Evolutionary conservation across 2,329 filamentous ascomycete species (phyloP).

Genomic region (Hymenoscyphus scutula): DNA sequence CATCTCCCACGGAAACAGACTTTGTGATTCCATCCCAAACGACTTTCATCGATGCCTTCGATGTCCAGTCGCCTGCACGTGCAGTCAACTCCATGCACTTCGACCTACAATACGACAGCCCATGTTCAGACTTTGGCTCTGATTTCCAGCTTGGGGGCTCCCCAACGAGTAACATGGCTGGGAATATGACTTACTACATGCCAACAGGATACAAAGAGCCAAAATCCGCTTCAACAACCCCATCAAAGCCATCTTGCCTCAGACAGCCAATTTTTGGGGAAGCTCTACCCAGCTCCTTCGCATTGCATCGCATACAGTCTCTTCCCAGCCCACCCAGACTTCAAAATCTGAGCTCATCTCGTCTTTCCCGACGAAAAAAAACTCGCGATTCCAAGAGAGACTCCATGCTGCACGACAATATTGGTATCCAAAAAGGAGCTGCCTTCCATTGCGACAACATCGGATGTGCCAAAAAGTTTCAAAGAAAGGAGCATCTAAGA

Average conservation of each 20-base stretch:
- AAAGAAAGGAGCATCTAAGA: conserved; percentile 49
- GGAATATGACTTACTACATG: conserved; percentile 11
- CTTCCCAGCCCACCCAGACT: background rate
- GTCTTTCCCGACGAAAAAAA: background rate
- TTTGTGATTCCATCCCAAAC: conserved; percentile 32
- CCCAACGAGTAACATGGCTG: conserved; percentile 1
- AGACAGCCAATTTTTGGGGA: conserved; percentile 10
- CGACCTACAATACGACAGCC: conserved; percentile 17
- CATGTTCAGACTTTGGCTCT: conserved; percentile 11
- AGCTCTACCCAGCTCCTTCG: conserved; percentile 8
- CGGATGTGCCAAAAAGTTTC: conserved; percentile 45
- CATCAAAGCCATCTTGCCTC: conserved; percentile 5
- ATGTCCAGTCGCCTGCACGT: conserved; percentile 20
- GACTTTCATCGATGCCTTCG: conserved; percentile 26
- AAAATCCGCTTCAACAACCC: conserved; percentile 16
- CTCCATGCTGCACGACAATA: conserved; percentile 9
- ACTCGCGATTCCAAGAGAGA: conserved; percentile 5
- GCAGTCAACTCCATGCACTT: conserved; percentile 19
- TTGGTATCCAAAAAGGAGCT: conserved; percentile 37
- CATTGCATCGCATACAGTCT: conserved; percentile 18
- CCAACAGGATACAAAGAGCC: background rate
- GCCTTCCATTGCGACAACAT: conserved; percentile 42
- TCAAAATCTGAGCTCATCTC: background rate
- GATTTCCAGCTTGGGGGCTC: conserved; percentile 9
- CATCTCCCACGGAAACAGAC: conserved; percentile 20